Percentiles rank a stretch among this genome's conserved stretches.
Evolutionary conservation across 1,284 basidiomycete genomes (phyloP).

Genomic region (Trametes hirsuta): DNA sequence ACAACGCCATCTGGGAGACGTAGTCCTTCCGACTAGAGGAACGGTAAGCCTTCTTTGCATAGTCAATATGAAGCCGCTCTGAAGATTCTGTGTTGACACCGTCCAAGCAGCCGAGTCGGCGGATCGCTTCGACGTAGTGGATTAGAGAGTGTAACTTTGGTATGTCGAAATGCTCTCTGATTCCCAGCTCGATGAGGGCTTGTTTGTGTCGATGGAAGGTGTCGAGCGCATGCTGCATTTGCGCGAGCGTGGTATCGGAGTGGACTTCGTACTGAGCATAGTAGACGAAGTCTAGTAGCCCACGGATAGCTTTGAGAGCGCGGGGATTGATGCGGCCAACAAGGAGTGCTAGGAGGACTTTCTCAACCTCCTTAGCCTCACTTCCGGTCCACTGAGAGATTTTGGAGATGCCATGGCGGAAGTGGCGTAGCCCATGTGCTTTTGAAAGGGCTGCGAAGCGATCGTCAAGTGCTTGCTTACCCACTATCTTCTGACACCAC

Average conservation of each 20-base stretch:
- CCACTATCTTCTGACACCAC: constrained; percentile 29
- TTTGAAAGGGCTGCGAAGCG: constrained; percentile 25
- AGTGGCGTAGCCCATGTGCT: constrained; percentile 27
- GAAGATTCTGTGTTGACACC: constrained; percentile 36
- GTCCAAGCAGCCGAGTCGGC: constrained; percentile 33
- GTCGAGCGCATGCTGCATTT: constrained; percentile 18
- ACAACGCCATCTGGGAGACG: constrained; percentile 37
- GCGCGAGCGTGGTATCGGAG: constrained; percentile 21
- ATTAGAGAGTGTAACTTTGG: constrained; percentile 41
- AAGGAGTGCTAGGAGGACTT: constrained; percentile 29
- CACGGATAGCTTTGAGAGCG: constrained; percentile 16
- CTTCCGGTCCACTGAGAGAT: constrained; percentile 31
- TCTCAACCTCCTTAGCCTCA: constrained; percentile 32
- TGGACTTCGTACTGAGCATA: constrained; percentile 29
- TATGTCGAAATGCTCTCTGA: constrained; percentile 40
- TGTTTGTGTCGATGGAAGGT: constrained; percentile 31
- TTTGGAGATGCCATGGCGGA: constrained; percentile 30
- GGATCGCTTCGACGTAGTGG: constrained; percentile 38
- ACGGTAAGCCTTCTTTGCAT: constrained; percentile 33
- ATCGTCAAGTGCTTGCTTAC: constrained; percentile 28
- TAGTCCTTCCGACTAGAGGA: constrained; percentile 31
- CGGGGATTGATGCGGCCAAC: constrained; percentile 18
- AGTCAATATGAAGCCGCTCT: constrained; percentile 34
- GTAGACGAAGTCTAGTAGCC: constrained; percentile 28
- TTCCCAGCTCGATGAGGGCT: constrained; percentile 23